Evolutionary conservation across 495 filamentous ascomycete species (phyloP), one percentile per base, ranked within the genome.

Genomic region (Cetradonia linearis): DNA sequence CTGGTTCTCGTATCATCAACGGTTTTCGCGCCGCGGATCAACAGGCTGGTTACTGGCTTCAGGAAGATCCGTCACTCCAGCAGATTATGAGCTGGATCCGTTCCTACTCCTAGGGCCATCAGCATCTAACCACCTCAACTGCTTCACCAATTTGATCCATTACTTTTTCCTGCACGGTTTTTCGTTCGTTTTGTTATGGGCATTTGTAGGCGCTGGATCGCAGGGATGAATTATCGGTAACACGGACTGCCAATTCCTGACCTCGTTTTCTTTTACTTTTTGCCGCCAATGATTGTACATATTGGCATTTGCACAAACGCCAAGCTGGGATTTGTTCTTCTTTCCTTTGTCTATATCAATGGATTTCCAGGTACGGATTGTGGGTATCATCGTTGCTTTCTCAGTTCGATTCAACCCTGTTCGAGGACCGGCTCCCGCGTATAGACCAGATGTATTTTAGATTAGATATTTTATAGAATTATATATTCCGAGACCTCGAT

Each of bases 41-140:
- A 55, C 73, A 77, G 62, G 81, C 86, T 74, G 84, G 84, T 55
- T 81, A 84, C 74, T 91, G 87, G 86, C 83, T 84, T 60, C 72
- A 74, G 50, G 87, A 90, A 62, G 87, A 91, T 69, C 87, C 87
- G 3, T 68, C 76, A 23, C 60, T 81, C 62, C 66, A 70, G 36
- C 60, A 63, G 13, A 75, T 81, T 1, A 70, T 72, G 1, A 65
- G 66, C 27, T 81, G 78, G 77, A 74, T 79, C 28, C 68, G 67
- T 20, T 65, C 71, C 1, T 71, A 74, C 44, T 69, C 66, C 59
- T 75, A 36, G 68, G 3, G 16, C 36, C 36, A 38, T 9, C 1
- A 10, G 1, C 2, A 3, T 38, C n/a, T n/a, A n/a, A n/a, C n/a
- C n/a, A n/a, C n/a, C n/a, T n/a, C n/a, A n/a, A n/a, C n/a, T n/a